Evolutionary conservation across 2,329 filamentous ascomycete species (phyloP).

Genomic region (Beauveria sp.): DNA sequence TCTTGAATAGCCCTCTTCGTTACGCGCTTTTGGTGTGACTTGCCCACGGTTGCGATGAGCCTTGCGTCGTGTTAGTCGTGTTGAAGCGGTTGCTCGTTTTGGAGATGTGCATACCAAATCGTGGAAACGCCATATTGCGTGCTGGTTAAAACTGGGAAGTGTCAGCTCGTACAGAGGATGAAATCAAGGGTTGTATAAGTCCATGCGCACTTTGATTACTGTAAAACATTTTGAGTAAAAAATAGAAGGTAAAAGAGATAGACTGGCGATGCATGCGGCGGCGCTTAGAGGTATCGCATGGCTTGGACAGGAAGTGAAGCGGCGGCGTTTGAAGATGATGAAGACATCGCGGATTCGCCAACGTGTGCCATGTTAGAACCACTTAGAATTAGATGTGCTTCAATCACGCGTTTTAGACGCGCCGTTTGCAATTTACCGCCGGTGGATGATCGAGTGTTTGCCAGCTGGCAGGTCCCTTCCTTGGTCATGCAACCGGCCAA

Average conservation of each 20-base stretch:
- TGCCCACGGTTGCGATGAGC: slow-evolving; percentile 86
- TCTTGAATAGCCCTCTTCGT: slow-evolving; percentile 80
- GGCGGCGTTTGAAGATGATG: neutral
- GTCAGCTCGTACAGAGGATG: slow-evolving; percentile 12
- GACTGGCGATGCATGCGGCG: neutral
- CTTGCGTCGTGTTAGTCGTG: slow-evolving; percentile 36
- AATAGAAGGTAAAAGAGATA: neutral
- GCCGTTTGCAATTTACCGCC: neutral
- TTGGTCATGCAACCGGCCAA: neutral
- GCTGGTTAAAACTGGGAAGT: slow-evolving; percentile 63
- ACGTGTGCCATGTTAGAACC: neutral
- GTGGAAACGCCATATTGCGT: slow-evolving; percentile 89
- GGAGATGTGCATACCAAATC: slow-evolving; percentile 62
- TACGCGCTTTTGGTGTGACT: slow-evolving; percentile 63
- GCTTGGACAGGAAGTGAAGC: neutral
- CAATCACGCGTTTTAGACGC: neutral
- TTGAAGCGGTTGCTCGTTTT: neutral
- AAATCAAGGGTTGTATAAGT: too few species aligned
- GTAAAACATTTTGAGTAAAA: slow-evolving; percentile 68
- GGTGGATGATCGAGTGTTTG: neutral
- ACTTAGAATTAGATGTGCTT: neutral
- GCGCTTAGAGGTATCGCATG: neutral
- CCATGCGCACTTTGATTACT: slow-evolving; percentile 74
- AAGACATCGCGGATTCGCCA: neutral
- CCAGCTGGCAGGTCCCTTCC: neutral